Evolutionary conservation across 345 rosid genomes (phyloP).

Genomic region (Gossypium turneri): DNA sequence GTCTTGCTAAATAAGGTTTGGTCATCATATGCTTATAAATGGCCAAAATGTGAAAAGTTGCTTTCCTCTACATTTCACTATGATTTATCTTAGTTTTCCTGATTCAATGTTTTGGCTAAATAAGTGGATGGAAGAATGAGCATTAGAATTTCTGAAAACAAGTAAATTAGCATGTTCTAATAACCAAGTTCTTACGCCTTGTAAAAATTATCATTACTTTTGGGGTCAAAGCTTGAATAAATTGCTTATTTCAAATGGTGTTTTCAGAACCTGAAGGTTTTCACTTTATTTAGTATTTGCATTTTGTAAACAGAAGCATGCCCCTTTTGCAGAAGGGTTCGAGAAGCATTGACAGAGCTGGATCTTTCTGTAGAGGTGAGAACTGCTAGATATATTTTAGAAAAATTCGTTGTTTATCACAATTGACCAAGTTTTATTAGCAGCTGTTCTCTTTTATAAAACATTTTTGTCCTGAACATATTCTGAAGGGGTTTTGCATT

Average conservation of each 20-base stretch:
- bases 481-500: not conserved
- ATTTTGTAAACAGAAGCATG: slow-evolving; percentile 61
- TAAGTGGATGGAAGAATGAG: not conserved
- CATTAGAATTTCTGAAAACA: not conserved
- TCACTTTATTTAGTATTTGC: slow-evolving; percentile 9
- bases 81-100: not conserved
- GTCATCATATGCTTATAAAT: not conserved
- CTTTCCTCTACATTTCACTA: not conserved
- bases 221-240: not conserved
- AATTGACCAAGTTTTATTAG: not conserved
- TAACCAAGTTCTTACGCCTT: not conserved
- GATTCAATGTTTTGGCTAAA: not conserved
- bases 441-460: not conserved
- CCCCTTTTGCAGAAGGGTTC: slow-evolving; percentile 82
- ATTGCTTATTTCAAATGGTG: not conserved
- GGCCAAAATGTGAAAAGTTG: not conserved
- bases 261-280: slow-evolving; percentile 1
- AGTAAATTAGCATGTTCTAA: not conserved
- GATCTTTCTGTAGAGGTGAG: slow-evolving; percentile 75
- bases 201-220: not conserved
- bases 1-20: not conserved
- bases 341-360: slow-evolving; percentile 83
- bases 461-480: not conserved
- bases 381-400: not conserved
- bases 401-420: not conserved